phyloP scores from a whole-genome alignment of 176 grass and related monocot genomes.

The Aechmea fasciata region DNA sequence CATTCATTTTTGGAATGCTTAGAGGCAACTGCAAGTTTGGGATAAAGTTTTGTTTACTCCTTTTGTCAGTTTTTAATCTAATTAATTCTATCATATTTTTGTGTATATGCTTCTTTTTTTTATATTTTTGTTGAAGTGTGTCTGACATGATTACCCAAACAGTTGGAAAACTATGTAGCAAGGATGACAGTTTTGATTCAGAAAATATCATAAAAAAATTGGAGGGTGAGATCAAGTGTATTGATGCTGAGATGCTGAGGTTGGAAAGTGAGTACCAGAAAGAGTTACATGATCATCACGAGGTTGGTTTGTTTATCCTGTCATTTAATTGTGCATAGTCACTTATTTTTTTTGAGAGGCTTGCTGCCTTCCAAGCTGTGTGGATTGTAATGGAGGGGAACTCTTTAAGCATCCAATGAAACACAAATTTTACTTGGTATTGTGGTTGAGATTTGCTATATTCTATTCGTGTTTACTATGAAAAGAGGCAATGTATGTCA shows the following conservation, averaged over 20 bases:
- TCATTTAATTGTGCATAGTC: background rate
- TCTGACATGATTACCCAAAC: conserved; percentile 20
- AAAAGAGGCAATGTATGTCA: background rate
- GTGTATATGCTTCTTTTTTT: background rate
- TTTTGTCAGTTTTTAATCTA: background rate
- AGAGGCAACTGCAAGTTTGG: background rate
- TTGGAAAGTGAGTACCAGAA: conserved; percentile 57
- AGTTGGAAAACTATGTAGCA: conserved; percentile 18
- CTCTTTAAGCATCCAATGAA: no score
- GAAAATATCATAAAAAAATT: conserved; percentile 31
- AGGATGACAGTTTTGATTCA: conserved; percentile 15
- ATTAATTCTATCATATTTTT: background rate
- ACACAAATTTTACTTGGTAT: no score
- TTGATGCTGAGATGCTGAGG: conserved; percentile 32
- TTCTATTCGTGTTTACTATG: background rate
- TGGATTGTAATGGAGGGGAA: no score
- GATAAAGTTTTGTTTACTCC: background rate
- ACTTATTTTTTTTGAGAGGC: no score
- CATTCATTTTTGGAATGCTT: background rate
- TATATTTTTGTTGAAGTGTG: background rate
- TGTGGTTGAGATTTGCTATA: no score
- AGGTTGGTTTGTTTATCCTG: conserved; percentile 20
- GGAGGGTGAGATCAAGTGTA: conserved; percentile 25
- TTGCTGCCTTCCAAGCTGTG: no score
- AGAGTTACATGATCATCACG: conserved; percentile 28